Evolutionary conservation across 257 asterid genomes (phyloP), one percentile per base, ranked within the genome.

Genomic region (Scutellaria galericulata): DNA sequence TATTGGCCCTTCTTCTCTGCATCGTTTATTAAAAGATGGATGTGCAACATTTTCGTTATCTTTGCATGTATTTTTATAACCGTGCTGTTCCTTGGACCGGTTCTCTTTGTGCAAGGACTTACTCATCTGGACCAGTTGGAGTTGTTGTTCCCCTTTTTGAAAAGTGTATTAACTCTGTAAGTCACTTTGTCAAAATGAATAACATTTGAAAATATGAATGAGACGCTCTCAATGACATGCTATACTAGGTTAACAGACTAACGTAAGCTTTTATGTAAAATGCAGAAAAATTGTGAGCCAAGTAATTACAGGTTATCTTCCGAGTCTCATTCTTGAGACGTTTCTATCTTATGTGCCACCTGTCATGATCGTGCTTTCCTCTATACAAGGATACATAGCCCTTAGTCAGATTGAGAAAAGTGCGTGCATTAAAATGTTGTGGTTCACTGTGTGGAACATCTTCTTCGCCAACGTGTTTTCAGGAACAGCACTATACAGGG

Each of bases 1-100:
- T 77, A 90, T 75, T 92, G 99, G 99, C 97, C 99, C 68, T 92
- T 95, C 85, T 95, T 95, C 80, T 88, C 98, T 14, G 85, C 97
- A 18, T 90, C 98, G 20, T 92, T 95, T 80, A 9, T 86, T 31
- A 83, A 71, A 70, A 82, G 87, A 83, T 95, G 98, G 99, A 78
- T 88, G 71, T 78, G 84, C 87, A 92, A 74, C 75, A 70, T 92
- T 35, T 79, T 73, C 20, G 98, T 92, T 20, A 14, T 85, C 55
- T 78, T 86, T 35, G 83, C 96, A 59, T 90, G 86, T 74, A 41
- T 76, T 70, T 39, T 78, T 56, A 79, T 95, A 50, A 95, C 98
- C 0, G 18, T 87, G 57, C 69, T 92, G 74, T 95, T 92, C 89
- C 77, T 92, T 59, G 65, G 83, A 72, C 99, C 99, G 5, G 99